A percentile compares a stretch with the other conserved stretches of the same genome.
These are phyloP conservation scores for Neostapfia colusana DNA, from an alignment of 176 grass and related monocot genomes.

Conservation along the genomic window DNA sequence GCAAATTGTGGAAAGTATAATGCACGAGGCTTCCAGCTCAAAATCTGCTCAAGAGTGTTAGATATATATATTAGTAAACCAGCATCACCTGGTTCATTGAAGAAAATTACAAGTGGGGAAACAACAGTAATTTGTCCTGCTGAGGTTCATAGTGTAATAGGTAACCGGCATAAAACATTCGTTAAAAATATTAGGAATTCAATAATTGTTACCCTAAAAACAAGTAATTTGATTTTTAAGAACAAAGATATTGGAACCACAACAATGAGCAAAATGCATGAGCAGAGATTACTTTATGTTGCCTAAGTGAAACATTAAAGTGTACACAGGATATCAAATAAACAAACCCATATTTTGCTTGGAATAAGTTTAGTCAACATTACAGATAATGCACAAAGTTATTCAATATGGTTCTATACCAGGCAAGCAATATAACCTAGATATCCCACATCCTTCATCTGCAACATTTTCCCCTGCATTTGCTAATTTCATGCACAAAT, in stretches of 20 bases:
- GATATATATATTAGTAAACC: slow-evolving; percentile 28
- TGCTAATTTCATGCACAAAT: not conserved
- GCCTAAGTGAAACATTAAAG: slow-evolving; percentile 2
- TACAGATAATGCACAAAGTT: not conserved
- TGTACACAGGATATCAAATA: not conserved
- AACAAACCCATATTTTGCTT: not conserved
- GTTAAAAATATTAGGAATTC: not conserved
- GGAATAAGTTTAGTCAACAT: not conserved
- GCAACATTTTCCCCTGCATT: not conserved
- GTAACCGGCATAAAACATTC: slow-evolving; percentile 5
- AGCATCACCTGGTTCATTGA: not conserved
- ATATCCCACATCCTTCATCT: not conserved
- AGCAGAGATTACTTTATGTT: not conserved
- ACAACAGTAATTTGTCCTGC: not conserved
- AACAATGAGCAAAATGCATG: not conserved
- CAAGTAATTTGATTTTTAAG: not conserved
- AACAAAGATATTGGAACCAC: not conserved
- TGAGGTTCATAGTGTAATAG: not conserved
- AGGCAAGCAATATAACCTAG: not conserved
- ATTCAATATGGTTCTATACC: not conserved
- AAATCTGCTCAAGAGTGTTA: slow-evolving; percentile 67
- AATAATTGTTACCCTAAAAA: slow-evolving; percentile 7
- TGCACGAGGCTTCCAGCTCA: slow-evolving; percentile 94
- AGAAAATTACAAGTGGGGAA: not conserved
- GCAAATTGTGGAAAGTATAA: slow-evolving; percentile 90